Conservation (phyloP, 2,329 filamentous ascomycete genomes). For the Karstenula rhodostoma region DNA sequence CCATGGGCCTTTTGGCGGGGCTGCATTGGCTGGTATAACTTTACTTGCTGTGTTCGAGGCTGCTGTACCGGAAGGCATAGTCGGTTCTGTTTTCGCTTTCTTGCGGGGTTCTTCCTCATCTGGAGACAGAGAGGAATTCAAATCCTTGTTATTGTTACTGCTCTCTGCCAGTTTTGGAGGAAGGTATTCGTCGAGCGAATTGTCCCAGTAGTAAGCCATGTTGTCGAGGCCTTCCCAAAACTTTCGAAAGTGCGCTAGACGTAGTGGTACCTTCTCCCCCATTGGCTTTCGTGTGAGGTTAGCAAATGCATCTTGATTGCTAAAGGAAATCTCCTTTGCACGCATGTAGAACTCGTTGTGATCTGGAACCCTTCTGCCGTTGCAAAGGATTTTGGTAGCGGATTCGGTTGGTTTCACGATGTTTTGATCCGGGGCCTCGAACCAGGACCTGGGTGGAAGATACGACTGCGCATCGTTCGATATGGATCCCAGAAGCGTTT, state of each 20-base stretch:
- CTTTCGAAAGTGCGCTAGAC: conserved; percentile 64
- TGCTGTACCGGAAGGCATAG: conserved; percentile 21
- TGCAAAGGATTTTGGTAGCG: conserved; percentile 51
- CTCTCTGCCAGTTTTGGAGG: conserved; percentile 32
- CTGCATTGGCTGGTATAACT: conserved; percentile 36
- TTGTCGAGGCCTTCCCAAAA: conserved; percentile 68
- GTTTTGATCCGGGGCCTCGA: conserved; percentile 37
- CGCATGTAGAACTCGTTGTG: conserved; percentile 59
- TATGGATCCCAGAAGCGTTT: conserved; percentile 48
- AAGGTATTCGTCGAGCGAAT: conserved; percentile 64
- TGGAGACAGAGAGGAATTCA: conserved; percentile 18
- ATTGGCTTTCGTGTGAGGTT: conserved; percentile 60
- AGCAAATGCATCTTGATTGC: conserved; percentile 67
- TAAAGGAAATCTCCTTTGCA: conserved; percentile 60
- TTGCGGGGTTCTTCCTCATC: conserved; percentile 45
- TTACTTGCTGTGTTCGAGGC: conserved; percentile 29
- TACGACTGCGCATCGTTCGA: conserved; percentile 46
- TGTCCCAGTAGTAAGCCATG: conserved; percentile 70
- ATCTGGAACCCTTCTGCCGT: conserved; percentile 58
- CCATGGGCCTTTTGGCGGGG: conserved; percentile 40
- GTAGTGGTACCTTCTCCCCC: conserved; percentile 56
- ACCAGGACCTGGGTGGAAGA: conserved; percentile 50
- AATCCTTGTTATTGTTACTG: conserved; percentile 7
- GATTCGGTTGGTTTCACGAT: conserved; percentile 39
- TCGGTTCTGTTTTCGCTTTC: conserved; percentile 46